Evolutionary conservation across 305 asterid species (phyloP).

Genomic region (Monarda citriodora): DNA sequence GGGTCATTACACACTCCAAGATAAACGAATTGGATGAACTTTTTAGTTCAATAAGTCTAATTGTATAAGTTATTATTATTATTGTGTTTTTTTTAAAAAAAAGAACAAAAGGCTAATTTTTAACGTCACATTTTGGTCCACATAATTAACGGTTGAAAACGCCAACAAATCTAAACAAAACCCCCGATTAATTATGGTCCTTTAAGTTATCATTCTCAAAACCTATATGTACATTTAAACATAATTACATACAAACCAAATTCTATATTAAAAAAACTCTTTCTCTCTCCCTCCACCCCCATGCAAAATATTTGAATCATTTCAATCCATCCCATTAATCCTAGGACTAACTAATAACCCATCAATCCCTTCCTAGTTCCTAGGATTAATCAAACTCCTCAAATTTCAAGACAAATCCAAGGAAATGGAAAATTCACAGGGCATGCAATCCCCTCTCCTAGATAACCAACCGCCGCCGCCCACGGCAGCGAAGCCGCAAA

Average conservation of each 20-base stretch:
- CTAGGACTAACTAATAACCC: not conserved
- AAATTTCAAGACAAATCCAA: not conserved
- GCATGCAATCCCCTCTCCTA: slow-evolving; percentile 35
- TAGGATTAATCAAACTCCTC: not conserved
- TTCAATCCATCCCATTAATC: not conserved
- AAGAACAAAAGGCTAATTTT: too few species aligned
- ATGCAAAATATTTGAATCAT: not conserved
- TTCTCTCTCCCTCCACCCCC: not conserved
- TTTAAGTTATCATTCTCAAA: slow-evolving; percentile 5
- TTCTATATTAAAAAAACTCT: slow-evolving; percentile 3
- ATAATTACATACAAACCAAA: slow-evolving; percentile 12
- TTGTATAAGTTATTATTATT: too few species aligned
- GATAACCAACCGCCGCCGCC: slow-evolving; percentile 16
- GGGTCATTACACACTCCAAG: too few species aligned
- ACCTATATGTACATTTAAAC: slow-evolving; percentile 10
- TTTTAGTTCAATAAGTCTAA: too few species aligned
- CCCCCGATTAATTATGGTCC: slow-evolving; percentile 17
- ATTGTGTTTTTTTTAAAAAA: too few species aligned
- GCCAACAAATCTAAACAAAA: not conserved
- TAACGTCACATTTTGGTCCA: slow-evolving; percentile 1
- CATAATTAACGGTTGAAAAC: slow-evolving; percentile 2
- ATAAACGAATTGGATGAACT: too few species aligned
- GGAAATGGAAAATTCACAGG: slow-evolving; percentile 11
- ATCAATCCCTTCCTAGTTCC: slow-evolving; percentile 13
- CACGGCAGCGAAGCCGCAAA: slow-evolving; percentile 31